These are phyloP conservation scores for Scenedesmus sp. DNA, from an alignment of 163 green algal species.

Conservation along the genomic window DNA sequence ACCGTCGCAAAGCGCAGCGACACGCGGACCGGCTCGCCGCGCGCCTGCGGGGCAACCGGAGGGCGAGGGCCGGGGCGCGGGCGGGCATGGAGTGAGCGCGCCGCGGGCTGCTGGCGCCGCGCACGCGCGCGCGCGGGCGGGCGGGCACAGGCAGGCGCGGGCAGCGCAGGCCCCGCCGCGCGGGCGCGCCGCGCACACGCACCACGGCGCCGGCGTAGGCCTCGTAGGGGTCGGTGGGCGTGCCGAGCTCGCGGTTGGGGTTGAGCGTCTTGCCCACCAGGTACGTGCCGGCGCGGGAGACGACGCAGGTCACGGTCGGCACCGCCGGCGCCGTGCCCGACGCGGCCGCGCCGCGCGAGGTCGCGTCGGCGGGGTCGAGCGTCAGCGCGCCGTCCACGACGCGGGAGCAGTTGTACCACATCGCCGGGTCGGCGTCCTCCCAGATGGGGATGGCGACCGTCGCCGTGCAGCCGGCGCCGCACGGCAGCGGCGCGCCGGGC, in stretches of 20 bases:
- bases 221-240: background rate
- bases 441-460: constrained; percentile 16
- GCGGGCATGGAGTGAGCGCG: background rate
- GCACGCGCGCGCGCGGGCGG: too few species aligned
- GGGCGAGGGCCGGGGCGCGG: background rate
- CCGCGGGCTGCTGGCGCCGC: background rate
- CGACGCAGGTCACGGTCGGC: background rate
- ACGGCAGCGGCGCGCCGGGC: background rate
- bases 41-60: background rate
- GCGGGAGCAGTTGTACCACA: constrained; percentile 5
- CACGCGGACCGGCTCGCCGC: constrained; percentile 2
- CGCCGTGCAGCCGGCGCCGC: background rate
- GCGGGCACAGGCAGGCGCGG: background rate
- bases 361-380: background rate
- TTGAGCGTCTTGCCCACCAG: constrained; percentile 7
- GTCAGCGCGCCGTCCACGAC: background rate
- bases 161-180: too few species aligned
- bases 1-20: constrained; percentile 8
- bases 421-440: background rate
- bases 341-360: background rate
- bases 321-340: background rate
- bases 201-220: background rate
- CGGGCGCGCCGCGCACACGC: too few species aligned
- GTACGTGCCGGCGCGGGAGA: background rate
- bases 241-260: background rate